These are phyloP conservation scores for Oleoguttula mirabilis DNA, from an alignment of 495 filamentous ascomycete genomes.

Conservation along the genomic window DNA sequence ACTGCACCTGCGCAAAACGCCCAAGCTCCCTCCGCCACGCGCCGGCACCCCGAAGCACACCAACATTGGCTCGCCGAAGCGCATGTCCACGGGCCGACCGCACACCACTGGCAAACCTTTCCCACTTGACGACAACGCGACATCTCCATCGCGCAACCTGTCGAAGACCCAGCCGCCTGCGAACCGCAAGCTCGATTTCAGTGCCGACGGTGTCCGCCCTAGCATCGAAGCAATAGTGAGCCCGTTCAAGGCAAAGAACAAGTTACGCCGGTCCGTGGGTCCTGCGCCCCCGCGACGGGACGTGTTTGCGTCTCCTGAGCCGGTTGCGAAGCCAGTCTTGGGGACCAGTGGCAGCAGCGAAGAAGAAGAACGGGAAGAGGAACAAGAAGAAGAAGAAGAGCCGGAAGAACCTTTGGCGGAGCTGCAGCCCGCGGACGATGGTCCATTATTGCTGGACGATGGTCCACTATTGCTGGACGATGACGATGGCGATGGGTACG, in stretches of 20 bases:
- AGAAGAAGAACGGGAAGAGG: not conserved
- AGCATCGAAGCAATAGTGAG: conserved; percentile 15
- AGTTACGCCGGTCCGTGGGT: conserved; percentile 10
- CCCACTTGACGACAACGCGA: not conserved
- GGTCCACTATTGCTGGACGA: too few relatives aligned
- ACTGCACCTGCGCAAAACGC: conserved; percentile 15
- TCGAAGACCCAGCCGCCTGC: conserved; percentile 12
- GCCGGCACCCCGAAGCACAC: conserved; percentile 19
- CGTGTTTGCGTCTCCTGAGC: conserved; percentile 15
- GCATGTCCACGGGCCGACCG: conserved; percentile 10
- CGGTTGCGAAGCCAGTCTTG: not conserved
- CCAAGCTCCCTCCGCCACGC: conserved; percentile 14
- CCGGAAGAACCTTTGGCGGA: not conserved
- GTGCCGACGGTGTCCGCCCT: not conserved
- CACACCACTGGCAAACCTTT: conserved; percentile 6
- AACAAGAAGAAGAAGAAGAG: not conserved
- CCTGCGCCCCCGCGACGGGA: not conserved
- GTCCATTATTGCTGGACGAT: not conserved
- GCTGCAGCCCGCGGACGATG: not conserved
- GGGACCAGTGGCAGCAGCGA: not conserved
- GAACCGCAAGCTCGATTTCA: conserved; percentile 16
- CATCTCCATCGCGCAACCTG: not conserved
- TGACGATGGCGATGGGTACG: too few relatives aligned
- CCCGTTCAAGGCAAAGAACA: conserved; percentile 17
- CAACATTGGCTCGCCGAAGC: conserved; percentile 20